Base-by-base conservation (phyloP, 2,329 filamentous ascomycete genomes). In the Aspergillus sp. region DNA sequence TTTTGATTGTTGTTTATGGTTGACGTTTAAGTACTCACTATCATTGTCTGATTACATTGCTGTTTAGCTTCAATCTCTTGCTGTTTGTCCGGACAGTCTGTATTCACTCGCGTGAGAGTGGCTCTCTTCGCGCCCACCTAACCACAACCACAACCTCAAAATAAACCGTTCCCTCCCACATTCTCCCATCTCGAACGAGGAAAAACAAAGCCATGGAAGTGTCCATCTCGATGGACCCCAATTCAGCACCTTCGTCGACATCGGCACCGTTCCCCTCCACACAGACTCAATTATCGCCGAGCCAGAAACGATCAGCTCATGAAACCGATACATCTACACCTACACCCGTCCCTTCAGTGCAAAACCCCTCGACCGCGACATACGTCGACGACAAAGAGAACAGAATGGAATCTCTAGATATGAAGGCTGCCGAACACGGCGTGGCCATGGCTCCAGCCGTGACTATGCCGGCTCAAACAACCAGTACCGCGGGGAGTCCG, bases 331-430 rank as follows among this genome's bases (percentile, higher is more conserved):
- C 15, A 12, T 25, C 33, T 6, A 43, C 27, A 31, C 27, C 4
- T 14, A 46, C 55, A 3, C 14, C 43, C 14, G 27, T 33, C 19
- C 19, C 9, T 46, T 37, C 41, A 8, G 8, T 3, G 31, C 19
- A n/a, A 4, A 37, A 23, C n/a, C 17, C 35, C 23, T 25, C 37
- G 14, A n/a, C 25, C 23, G 17, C 27, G 11, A 11, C 45, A 6
- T 46, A 27, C 6, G 44, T 48, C 12, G 55, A 60, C 40, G 40
- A 60, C 31, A 60, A 60, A 15, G 58, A 60, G 41, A 60, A 60
- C 41, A 27, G 40, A 8, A 44, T 35, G 6, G 31, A 35, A 25
- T 19, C 45, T 41, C 8, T 19, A 15, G 49, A 39, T 14, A 17
- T 25, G 14, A 52, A 57, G 19, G 11, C 21, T 37, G 47, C 31